Percentiles rank a stretch among this genome's conserved stretches.
These are phyloP conservation scores for Cutaneotrichosporon cutaneum DNA, from an alignment of 1,284 basidiomycete species.

Conservation along the genomic window DNA sequence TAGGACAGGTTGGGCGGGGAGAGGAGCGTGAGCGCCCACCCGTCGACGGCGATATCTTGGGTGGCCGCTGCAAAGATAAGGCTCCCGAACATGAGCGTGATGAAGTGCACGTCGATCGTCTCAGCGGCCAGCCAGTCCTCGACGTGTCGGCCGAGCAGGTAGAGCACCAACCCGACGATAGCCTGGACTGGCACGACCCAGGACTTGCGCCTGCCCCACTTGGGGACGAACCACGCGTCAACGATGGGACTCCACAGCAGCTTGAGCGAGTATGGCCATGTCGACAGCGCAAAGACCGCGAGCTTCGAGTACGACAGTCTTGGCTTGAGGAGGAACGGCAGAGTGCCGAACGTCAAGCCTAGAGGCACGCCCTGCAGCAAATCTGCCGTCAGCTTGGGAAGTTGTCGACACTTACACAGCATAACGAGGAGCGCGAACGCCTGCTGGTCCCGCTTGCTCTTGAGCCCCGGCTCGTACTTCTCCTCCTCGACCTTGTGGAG, in stretches of 20 bases:
- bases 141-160: constrained; percentile 79
- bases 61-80: constrained; percentile 96
- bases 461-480: constrained; percentile 34
- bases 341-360: constrained; percentile 70
- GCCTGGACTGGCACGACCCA: constrained; percentile 99
- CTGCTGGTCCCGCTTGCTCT: constrained; percentile 63
- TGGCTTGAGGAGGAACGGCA: constrained; percentile 93
- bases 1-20: constrained; percentile 94
- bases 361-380: constrained; percentile 89
- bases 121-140: constrained; percentile 78
- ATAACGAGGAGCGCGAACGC: constrained; percentile 84
- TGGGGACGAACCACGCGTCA: constrained; percentile 78
- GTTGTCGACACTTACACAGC: constrained; percentile 72
- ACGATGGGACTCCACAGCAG: constrained; percentile 97
- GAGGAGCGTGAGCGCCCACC: constrained; percentile 95
- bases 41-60: constrained; percentile 98
- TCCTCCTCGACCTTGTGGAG: constrained; percentile 35
- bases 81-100: constrained; percentile 84
- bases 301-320: constrained; percentile 95
- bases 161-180: constrained; percentile 82
- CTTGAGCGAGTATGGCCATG: constrained; percentile 97
- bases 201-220: constrained; percentile 81
- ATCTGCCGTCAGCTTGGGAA: constrained; percentile 59
- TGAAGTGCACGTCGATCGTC: constrained; percentile 70
- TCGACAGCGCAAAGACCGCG: constrained; percentile 88